A percentile compares a stretch with the other conserved stretches of the same genome.
phyloP scores from a whole-genome alignment of 2,329 filamentous ascomycete genomes.

The Talaromyces sp. region DNA sequence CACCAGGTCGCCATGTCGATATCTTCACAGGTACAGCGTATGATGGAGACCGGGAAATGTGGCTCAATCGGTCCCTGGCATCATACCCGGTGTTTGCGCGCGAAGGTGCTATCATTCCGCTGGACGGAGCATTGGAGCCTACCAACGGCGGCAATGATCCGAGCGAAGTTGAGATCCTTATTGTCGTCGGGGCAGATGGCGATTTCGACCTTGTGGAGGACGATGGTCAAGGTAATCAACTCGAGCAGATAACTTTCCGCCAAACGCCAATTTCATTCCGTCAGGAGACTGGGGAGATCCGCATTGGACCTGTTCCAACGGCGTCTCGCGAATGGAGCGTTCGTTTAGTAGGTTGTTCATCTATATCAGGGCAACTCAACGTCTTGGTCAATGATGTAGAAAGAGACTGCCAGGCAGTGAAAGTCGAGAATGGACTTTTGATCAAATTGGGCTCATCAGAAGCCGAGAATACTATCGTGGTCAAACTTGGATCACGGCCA shows the following conservation, averaged over 20 bases:
- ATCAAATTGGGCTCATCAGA: slow-evolving; percentile 7
- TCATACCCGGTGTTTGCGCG: slow-evolving; percentile 53
- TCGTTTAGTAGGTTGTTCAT: slow-evolving; percentile 6
- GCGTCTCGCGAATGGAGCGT: slow-evolving; percentile 8
- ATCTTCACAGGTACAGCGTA: slow-evolving; percentile 58
- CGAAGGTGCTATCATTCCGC: slow-evolving; percentile 57
- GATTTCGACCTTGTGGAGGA: slow-evolving; percentile 17
- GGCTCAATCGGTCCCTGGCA: slow-evolving; percentile 49
- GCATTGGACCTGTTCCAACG: slow-evolving; percentile 3
- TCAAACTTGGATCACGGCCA: slow-evolving; percentile 9
- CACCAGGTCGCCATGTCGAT: slow-evolving; percentile 52
- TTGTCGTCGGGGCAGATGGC: slow-evolving; percentile 46
- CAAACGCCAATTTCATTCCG: slow-evolving; percentile 11
- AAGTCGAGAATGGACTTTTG: slow-evolving; percentile 13
- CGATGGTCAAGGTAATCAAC: neutral
- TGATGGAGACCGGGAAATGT: slow-evolving; percentile 53
- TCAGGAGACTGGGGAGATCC: neutral
- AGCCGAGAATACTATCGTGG: neutral
- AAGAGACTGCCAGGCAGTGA: neutral
- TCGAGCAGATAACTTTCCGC: neutral
- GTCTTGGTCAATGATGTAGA: neutral
- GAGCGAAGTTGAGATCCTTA: slow-evolving; percentile 20
- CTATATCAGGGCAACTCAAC: neutral
- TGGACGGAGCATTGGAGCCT: slow-evolving; percentile 43
- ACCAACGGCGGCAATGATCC: slow-evolving; percentile 23